Base-by-base conservation (phyloP, 306 rosid species). In the Comarum palustre region DNA sequence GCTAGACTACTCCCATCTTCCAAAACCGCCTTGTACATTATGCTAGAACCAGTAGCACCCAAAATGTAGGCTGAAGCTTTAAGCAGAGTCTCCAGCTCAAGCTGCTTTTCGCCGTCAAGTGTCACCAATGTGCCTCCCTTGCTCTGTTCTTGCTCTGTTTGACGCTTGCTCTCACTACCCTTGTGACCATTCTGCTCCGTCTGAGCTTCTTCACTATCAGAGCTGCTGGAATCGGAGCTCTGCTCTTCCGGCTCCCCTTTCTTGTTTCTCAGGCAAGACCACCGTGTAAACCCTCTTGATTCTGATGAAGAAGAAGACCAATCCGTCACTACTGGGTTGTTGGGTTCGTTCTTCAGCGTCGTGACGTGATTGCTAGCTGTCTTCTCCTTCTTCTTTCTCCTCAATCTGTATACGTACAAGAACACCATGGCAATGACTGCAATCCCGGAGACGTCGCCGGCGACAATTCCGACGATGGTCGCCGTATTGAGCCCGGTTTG, bases 1-100 rank as follows among this genome's bases (percentile, higher is more conserved):
- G 99, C 99, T 0, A 94, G 69, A 2, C 89, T 66, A 0, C 82
- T 78, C 0, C 99, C 99, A n/a, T 94, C 97, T 69, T 94, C 97
- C 0, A 94, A 87, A 39, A 94, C 97, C 0, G 99, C 99, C 70
- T 94, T 94, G 75, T 94, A 94, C 93, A 90, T 87, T 73, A 94
- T 94, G 80, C 99, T 94, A 6, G 99, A 91, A 43, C 99, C 96
- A 0, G 97, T 94, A 2, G 97, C 99, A 0, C 97, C 99, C 31
- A 94, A 66, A 46, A 91, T 94, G 24, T 88, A 94, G 0, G 97
- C 99, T 0, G 99, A 94, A 2, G 99, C 97, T 36, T 86, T 94
- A 0, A 94, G 76, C 13, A 94, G 86, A 0, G 99, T 87, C 78
- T 94, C 99, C 0, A 90, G 58, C 41, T 94, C 99, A 8, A 94